Percentiles rank a stretch among this genome's conserved stretches.
phyloP scores from a whole-genome alignment of 169 alveolate species.

The Eimeria necatrix region DNA sequence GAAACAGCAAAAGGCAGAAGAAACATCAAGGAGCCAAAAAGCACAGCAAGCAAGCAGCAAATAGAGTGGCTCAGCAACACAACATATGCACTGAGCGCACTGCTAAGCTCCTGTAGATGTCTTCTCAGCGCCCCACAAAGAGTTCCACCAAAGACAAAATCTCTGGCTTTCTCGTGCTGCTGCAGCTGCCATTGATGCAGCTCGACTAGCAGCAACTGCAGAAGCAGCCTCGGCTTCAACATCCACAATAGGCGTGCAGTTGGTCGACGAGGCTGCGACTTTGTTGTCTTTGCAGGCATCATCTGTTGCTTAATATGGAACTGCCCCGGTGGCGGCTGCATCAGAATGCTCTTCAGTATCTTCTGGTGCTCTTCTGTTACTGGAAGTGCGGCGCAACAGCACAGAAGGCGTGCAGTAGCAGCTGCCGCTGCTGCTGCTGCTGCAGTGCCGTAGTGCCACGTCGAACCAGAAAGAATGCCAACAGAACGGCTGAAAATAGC shows the following conservation, averaged over 20 bases:
- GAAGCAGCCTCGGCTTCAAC: conserved; percentile 8
- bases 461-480: background rate
- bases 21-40: background rate
- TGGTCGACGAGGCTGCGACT: background rate
- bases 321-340: background rate
- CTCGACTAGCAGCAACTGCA: conserved; percentile 20
- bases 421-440: background rate
- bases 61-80: background rate
- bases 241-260: background rate
- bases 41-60: background rate
- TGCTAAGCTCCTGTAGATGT: conserved; percentile 19
- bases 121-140: background rate
- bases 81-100: background rate
- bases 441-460: background rate
- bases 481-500: conserved; percentile 13
- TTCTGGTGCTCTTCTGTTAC: background rate
- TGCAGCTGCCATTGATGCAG: conserved; percentile 1
- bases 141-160: background rate
- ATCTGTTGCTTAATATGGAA: background rate
- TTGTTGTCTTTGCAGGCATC: background rate
- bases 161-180: background rate
- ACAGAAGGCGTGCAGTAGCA: background rate
- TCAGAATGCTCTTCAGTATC: background rate
- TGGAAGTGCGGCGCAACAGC: conserved; percentile 19
- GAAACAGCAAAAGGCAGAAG: background rate